Evolutionary conservation across 73 alveolate genomes (phyloP).

Genomic region (Paramecium octaurelia): DNA sequence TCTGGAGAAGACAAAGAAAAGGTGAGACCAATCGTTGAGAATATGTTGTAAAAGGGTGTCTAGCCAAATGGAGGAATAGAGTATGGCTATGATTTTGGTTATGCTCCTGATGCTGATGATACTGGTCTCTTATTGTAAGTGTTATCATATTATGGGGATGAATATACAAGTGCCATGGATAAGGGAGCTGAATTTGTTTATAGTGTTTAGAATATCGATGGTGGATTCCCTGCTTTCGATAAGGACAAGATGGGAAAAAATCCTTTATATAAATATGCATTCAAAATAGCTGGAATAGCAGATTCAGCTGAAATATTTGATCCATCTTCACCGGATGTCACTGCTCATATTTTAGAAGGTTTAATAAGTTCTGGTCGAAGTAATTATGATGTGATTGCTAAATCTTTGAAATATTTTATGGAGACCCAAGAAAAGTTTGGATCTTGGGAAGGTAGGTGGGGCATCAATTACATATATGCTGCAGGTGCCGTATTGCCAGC

Average conservation of each 20-base stretch:
- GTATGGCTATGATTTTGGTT: slow-evolving; percentile 62
- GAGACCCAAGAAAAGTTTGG: slow-evolving; percentile 46
- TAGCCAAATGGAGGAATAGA: slow-evolving; percentile 56
- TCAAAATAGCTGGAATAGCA: slow-evolving; percentile 62
- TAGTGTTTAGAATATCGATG: slow-evolving; percentile 47
- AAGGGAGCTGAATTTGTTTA: slow-evolving; percentile 31
- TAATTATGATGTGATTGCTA: neutral
- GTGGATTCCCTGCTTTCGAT: slow-evolving; percentile 66
- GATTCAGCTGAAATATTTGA: slow-evolving; percentile 64
- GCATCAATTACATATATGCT: slow-evolving; percentile 51
- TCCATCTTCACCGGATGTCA: slow-evolving; percentile 64
- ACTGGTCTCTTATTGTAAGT: slow-evolving; percentile 49
- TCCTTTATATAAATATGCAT: slow-evolving; percentile 44
- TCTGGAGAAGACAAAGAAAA: slow-evolving; percentile 56
- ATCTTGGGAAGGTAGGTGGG: slow-evolving; percentile 67
- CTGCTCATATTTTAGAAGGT: slow-evolving; percentile 63
- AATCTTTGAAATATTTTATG: slow-evolving; percentile 44
- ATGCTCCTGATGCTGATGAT: slow-evolving; percentile 66
- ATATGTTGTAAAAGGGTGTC: slow-evolving; percentile 53
- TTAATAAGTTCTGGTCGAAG: slow-evolving; percentile 11
- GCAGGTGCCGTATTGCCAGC: slow-evolving; percentile 65
- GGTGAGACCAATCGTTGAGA: slow-evolving; percentile 48
- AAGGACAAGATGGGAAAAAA: slow-evolving; percentile 49
- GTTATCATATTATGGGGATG: slow-evolving; percentile 30
- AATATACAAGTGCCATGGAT: neutral